Conservation (phyloP, 768 basidiomycete species). For the Strobilomyces dryophilus region DNA sequence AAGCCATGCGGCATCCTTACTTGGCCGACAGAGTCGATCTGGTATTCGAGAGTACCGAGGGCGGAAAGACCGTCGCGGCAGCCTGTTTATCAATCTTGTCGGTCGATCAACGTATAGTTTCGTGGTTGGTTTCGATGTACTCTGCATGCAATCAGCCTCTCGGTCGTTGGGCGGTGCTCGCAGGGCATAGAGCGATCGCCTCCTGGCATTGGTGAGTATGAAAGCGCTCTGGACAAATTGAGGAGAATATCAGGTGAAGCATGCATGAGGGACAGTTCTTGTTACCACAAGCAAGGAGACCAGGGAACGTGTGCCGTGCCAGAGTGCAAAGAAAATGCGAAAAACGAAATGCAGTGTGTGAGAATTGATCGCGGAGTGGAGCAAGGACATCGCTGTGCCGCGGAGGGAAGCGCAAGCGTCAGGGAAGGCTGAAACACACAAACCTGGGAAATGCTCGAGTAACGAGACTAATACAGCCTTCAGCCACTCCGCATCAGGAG, state of each 20-base stretch:
- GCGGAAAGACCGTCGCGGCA: constrained; percentile 10
- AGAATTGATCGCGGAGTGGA: constrained; percentile 19
- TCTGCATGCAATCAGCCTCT: neutral
- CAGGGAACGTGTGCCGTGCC: constrained; percentile 30
- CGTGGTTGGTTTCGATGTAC: neutral
- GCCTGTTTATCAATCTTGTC: neutral
- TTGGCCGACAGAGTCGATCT: constrained; percentile 38
- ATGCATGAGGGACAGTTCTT: neutral
- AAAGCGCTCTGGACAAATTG: constrained; percentile 30
- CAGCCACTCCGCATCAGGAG: constrained; percentile 19
- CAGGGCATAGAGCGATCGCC: constrained; percentile 5
- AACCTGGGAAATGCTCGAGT: constrained; percentile 22
- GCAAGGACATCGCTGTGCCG: constrained; percentile 8
- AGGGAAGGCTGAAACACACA: constrained; percentile 8
- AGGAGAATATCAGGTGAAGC: constrained; percentile 2
- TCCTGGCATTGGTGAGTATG: constrained; percentile 32
- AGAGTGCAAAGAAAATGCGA: constrained; percentile 23
- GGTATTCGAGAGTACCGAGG: constrained; percentile 44
- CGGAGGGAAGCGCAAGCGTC: neutral
- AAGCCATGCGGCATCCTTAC: constrained; percentile 13
- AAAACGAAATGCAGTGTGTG: constrained; percentile 26
- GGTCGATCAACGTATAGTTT: constrained; percentile 6
- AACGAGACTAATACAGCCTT: constrained; percentile 12
- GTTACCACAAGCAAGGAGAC: constrained; percentile 43
- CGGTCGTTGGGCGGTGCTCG: neutral